These are phyloP conservation scores for Xylaria sp. DNA, from an alignment of 2,329 filamentous ascomycete species.

Conservation along the genomic window DNA sequence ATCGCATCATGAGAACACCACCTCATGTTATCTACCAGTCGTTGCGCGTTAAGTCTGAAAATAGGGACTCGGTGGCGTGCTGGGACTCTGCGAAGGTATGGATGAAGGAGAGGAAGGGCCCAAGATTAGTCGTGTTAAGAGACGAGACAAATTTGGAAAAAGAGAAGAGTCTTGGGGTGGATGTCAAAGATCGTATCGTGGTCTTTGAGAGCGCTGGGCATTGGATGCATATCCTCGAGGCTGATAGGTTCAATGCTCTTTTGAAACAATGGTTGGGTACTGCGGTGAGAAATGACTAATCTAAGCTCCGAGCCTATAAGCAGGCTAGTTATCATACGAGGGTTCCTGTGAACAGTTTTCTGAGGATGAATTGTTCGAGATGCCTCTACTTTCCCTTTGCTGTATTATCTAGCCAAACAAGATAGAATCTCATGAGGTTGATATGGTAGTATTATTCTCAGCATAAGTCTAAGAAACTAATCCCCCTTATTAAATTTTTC, in stretches of 20 bases:
- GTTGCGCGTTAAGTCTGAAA: conserved; percentile 9
- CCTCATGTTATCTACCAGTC: conserved; percentile 12
- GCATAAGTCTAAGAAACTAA: no score
- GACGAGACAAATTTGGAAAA: conserved; percentile 24
- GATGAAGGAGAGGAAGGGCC: conserved; percentile 17
- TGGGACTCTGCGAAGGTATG: conserved; percentile 18
- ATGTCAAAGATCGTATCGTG: conserved; percentile 12
- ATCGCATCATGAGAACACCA: conserved; percentile 14
- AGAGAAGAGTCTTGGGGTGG: conserved; percentile 20
- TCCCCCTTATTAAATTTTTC: no score
- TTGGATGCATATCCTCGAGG: conserved; percentile 29
- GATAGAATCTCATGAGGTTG: no score
- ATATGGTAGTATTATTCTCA: no score
- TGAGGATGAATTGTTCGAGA: no score
- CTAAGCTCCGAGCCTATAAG: background rate
- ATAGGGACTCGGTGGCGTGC: background rate
- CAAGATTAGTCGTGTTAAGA: conserved; percentile 17
- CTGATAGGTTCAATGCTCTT: conserved; percentile 10
- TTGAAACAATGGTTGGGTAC: conserved; percentile 6
- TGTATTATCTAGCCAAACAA: no score
- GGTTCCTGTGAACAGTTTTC: no score
- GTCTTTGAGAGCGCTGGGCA: conserved; percentile 12
- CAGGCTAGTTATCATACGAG: no score
- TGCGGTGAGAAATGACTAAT: background rate
- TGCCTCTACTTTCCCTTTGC: no score